Percentiles rank a stretch among this genome's conserved stretches.
Evolutionary conservation across 2,329 filamentous ascomycete genomes (phyloP).

Genomic region (Beauveria medogensis): DNA sequence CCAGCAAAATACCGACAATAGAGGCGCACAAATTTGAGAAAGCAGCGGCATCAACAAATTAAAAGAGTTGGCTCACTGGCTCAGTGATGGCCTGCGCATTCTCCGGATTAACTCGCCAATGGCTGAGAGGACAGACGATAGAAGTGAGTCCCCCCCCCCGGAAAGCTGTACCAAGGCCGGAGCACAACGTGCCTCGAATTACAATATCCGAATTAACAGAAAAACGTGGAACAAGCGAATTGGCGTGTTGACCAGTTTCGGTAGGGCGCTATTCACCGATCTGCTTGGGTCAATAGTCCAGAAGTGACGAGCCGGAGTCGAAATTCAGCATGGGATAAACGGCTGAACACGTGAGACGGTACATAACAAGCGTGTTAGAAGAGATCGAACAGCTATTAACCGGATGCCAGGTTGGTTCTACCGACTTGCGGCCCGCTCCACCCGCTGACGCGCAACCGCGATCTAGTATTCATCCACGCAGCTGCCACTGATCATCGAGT

Average conservation of each 20-base stretch:
- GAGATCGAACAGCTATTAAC: background rate
- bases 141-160: no score
- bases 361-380: background rate
- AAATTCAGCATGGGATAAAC: background rate
- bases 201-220: no score
- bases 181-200: no score
- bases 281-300: no score
- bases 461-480: background rate
- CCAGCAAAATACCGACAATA: background rate
- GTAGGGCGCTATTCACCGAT: no score
- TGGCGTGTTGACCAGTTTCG: no score
- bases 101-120: background rate
- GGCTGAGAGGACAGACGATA: no score
- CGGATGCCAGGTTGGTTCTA: background rate
- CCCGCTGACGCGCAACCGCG: background rate
- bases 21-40: background rate
- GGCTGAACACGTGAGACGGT: background rate
- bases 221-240: no score
- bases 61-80: background rate
- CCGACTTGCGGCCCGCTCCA: background rate
- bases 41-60: background rate
- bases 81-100: no score
- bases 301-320: no score
- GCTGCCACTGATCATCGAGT: no score
- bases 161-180: no score